A percentile compares a stretch with the other conserved stretches of the same genome.
phyloP scores from a whole-genome alignment of 75 land plant species.

The Picea glauca region DNA sequence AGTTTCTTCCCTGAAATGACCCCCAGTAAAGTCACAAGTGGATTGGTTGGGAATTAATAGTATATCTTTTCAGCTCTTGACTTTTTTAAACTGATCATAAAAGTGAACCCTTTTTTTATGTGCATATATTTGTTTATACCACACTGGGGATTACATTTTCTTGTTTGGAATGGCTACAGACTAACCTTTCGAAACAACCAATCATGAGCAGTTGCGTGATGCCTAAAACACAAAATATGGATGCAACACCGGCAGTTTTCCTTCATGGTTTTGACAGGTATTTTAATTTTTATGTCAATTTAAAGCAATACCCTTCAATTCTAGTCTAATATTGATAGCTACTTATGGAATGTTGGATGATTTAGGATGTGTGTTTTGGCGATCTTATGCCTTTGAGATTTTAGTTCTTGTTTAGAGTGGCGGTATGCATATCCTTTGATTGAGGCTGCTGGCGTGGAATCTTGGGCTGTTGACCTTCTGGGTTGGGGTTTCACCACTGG shows the following conservation, averaged over 20 bases:
- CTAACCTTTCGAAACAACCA: constrained; percentile 31
- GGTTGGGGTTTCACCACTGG: constrained; percentile 96
- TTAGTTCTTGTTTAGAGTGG: constrained; percentile 98
- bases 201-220: constrained; percentile 93
- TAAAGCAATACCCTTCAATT: neutral
- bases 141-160: neutral
- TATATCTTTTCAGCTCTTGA: neutral
- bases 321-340: neutral
- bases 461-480: constrained; percentile 93
- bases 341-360: neutral
- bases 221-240: constrained; percentile 33
- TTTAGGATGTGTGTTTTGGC: constrained; percentile 3
- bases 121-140: neutral
- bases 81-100: neutral
- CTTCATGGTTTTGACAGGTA: constrained; percentile 98
- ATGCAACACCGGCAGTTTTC: constrained; percentile 62
- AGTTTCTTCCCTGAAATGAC: neutral
- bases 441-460: constrained; percentile 75
- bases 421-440: constrained; percentile 75
- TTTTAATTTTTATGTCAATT: neutral
- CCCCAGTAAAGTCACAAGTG: neutral
- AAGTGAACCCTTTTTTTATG: neutral
- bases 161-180: constrained; percentile 33
- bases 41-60: neutral
- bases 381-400: constrained; percentile 2